Base-by-base conservation (phyloP, 2,329 filamentous ascomycete species). In the Fusarium nisikadoi region DNA sequence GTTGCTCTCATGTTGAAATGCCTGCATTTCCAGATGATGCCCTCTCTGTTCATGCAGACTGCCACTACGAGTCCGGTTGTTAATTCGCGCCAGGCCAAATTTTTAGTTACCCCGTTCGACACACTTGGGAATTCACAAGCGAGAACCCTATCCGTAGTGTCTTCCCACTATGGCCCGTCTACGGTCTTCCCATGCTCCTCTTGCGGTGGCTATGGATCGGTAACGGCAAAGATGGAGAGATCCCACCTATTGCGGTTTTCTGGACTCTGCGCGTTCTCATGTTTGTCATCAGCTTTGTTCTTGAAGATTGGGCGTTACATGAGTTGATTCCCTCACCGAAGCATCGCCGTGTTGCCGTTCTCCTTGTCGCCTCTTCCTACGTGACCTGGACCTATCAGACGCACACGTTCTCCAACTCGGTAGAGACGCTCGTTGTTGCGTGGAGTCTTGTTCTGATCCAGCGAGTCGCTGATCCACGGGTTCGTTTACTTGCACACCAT, bases 321-420 rank as follows among this genome's bases (percentile, higher is more conserved):
- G 96, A 99, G 81, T 87, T 98, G 71, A 91, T 98, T 61, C 90
- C 91, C 69, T 92, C 92, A 42, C 90, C 90, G 70, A 91, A 91
- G 67, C 86, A 89, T 77, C 91, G 94, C 71, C 89, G 89, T 75
- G 85, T 92, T 61, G 94, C 94, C 14, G 89, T 97, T 47, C 86
- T 97, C 49, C 87, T 99, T 63, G 93, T 98, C 68, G 94, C 95
- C 49, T 98, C 95, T 33, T 98, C 94, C 31, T 99, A 98, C 83
- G 95, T 98, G 75, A 99, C 96, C 52, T 99, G 96, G 95, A 98
- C 95, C 47, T 97, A 95, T 83, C 96, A 99, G 83, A 96, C 94
- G 23, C 96, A 99, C 83, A 98, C 96, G 17, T 98, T 99, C 81
- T 98, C 95, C 71, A 99, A 99, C 83, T 97, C 95, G 69, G 89